These are phyloP conservation scores for Catenaria anguillulae DNA, from an alignment of 371 early-diverging fungal genomes.

Conservation along the genomic window DNA sequence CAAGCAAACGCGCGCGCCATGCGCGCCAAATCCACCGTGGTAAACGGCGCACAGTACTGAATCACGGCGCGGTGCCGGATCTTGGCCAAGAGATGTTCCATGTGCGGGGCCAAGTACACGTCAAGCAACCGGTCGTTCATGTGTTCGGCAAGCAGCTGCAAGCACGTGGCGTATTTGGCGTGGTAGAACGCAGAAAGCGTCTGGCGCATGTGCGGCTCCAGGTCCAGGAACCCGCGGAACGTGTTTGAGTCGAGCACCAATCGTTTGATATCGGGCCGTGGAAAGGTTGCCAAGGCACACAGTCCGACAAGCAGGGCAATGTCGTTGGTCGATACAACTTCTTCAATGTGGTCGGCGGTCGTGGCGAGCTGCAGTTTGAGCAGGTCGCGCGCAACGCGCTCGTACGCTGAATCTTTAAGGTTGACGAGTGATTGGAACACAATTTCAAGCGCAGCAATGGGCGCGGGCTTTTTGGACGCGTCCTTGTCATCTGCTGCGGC, in stretches of 20 bases:
- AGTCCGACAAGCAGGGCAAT: slow-evolving; percentile 67
- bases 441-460: not conserved
- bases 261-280: slow-evolving; percentile 47
- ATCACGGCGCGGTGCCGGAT: slow-evolving; percentile 63
- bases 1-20: slow-evolving; percentile 59
- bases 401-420: slow-evolving; percentile 40
- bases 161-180: slow-evolving; percentile 53
- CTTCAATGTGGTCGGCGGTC: not conserved
- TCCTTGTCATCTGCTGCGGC: too few species aligned
- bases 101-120: slow-evolving; percentile 49
- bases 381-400: slow-evolving; percentile 24
- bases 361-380: not conserved
- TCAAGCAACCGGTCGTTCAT: slow-evolving; percentile 54
- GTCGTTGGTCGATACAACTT: slow-evolving; percentile 61
- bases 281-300: slow-evolving; percentile 62
- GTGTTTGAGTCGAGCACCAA: slow-evolving; percentile 51
- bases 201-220: slow-evolving; percentile 61
- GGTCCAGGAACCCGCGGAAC: slow-evolving; percentile 59
- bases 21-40: slow-evolving; percentile 53
- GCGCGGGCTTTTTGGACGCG: too few species aligned
- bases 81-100: slow-evolving; percentile 41
- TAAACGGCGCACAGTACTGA: slow-evolving; percentile 68
- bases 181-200: slow-evolving; percentile 52
- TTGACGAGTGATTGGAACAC: slow-evolving; percentile 24
- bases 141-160: slow-evolving; percentile 47